Base-by-base conservation (phyloP, 495 filamentous ascomycete genomes). In the Rhizodiscina lignyota region DNA sequence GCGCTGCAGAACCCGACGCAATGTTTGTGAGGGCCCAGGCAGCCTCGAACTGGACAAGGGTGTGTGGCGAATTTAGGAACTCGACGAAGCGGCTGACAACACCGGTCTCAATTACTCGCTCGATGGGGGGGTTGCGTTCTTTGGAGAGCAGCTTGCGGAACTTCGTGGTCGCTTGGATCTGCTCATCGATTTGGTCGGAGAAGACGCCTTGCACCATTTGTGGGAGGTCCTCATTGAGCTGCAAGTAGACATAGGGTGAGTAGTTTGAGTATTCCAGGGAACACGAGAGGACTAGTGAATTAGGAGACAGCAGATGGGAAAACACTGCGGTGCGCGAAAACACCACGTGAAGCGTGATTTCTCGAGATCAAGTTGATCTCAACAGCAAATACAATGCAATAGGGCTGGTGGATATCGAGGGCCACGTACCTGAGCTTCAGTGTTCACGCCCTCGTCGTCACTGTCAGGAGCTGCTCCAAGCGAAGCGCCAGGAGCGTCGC, bases 11-110 rank as follows among this genome's bases (percentile, higher is more conserved):
- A 44, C 91, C 91, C 22, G 86, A 94, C 31, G 91, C 91, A 60
- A 99, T 99, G 65, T 99, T 99, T 61, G 91, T 99, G 52, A 99
- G 66, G 43, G 91, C 91, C 91, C 91, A 99, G 6, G 91, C 91
- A 47, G 91, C 89, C 62, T 99, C 91, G 56, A 99, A 99, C 60
- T 99, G 91, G 33, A 99, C 91, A 18, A 99, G 70, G 21, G 91
- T 99, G 55, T 99, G 91, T 35, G 91, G 91, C 20, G 91, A 99
- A 37, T 84, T 79, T 36, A 99, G 84, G 62, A 99, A 99, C 56
- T 93, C 81, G 51, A 99, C 91, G 52, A 99, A 99, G 51, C 91
- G 78, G 61, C 75, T 74, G 30, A 99, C 91, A 40, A 99, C 91
- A 42, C 91, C 91, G 39, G 91, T 96, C 71, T 94, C 89, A 54